A percentile compares a stretch with the other conserved stretches of the same genome.
These are phyloP conservation scores for Puccinia sorghi DNA, from an alignment of 1,284 basidiomycete genomes.

Conservation along the genomic window DNA sequence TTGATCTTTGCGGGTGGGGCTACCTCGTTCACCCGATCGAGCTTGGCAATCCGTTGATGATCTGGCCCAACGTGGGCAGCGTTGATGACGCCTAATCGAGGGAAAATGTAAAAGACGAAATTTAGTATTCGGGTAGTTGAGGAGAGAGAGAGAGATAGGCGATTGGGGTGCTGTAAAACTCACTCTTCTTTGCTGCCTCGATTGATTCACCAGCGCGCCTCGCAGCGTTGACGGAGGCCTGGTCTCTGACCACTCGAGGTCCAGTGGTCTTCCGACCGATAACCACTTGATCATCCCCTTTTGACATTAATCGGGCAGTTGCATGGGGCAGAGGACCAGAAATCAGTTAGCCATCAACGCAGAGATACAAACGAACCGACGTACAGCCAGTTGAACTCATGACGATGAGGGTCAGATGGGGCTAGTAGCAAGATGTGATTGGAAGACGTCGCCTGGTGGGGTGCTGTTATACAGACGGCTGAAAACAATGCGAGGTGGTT, in stretches of 20 bases:
- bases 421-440: too few relatives aligned
- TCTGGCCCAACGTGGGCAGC: constrained; percentile 35
- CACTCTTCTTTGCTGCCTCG: constrained; percentile 33
- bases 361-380: background rate
- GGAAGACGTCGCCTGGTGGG: too few relatives aligned
- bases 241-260: constrained; percentile 30
- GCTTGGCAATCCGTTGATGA: constrained; percentile 44
- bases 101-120: background rate
- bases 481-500: too few relatives aligned
- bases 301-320: background rate
- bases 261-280: constrained; percentile 28
- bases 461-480: too few relatives aligned
- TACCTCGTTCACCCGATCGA: constrained; percentile 38
- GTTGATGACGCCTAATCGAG: constrained; percentile 24
- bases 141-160: background rate
- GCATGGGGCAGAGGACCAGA: background rate
- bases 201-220: constrained; percentile 36
- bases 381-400: constrained; percentile 8
- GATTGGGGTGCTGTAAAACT: background rate
- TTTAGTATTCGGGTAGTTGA: background rate
- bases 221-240: constrained; percentile 30
- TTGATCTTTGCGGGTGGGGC: constrained; percentile 42
- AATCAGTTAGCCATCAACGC: background rate
- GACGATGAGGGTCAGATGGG: background rate
- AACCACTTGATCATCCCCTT: constrained; percentile 46